Evolutionary conservation across 305 asterid species (phyloP).

Genomic region (Ajuga reptans): DNA sequence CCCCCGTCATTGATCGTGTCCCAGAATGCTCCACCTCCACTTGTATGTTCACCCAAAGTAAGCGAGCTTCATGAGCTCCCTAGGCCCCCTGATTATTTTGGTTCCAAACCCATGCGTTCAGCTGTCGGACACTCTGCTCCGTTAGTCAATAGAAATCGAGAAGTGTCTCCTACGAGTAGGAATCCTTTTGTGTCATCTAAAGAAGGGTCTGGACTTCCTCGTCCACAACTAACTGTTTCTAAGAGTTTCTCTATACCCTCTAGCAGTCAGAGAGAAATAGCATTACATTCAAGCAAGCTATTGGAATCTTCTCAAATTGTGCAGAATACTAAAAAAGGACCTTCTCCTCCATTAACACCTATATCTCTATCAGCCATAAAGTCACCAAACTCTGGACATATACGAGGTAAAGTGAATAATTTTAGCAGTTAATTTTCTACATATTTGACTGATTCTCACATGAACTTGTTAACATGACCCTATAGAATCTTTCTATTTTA

Average conservation of each 20-base stretch:
- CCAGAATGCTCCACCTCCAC: conserved; percentile 63
- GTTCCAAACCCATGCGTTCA: conserved; percentile 38
- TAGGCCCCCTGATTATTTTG: conserved; percentile 64
- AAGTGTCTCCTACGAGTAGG: conserved; percentile 47
- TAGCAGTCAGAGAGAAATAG: conserved; percentile 42
- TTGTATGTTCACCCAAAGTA: conserved; percentile 61
- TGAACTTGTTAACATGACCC: not conserved
- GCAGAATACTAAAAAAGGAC: conserved; percentile 38
- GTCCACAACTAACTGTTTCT: conserved; percentile 54
- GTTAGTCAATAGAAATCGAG: conserved; percentile 39
- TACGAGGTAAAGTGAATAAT: conserved; percentile 38
- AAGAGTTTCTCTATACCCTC: conserved; percentile 81
- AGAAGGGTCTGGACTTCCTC: conserved; percentile 61
- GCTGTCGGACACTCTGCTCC: conserved; percentile 68
- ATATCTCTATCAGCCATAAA: conserved; percentile 44
- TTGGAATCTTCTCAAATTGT: conserved; percentile 41
- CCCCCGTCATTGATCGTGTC: conserved; percentile 37
- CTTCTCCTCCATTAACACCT: conserved; percentile 73
- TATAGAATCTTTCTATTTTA: not conserved
- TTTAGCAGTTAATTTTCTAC: conserved; percentile 15
- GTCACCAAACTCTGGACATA: conserved; percentile 36
- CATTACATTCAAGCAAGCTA: conserved; percentile 42
- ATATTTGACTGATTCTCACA: not conserved
- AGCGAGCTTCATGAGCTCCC: conserved; percentile 93
- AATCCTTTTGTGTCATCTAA: conserved; percentile 32